phyloP scores from a whole-genome alignment of 495 filamentous ascomycete species.

The Trichocladium antarcticum region DNA sequence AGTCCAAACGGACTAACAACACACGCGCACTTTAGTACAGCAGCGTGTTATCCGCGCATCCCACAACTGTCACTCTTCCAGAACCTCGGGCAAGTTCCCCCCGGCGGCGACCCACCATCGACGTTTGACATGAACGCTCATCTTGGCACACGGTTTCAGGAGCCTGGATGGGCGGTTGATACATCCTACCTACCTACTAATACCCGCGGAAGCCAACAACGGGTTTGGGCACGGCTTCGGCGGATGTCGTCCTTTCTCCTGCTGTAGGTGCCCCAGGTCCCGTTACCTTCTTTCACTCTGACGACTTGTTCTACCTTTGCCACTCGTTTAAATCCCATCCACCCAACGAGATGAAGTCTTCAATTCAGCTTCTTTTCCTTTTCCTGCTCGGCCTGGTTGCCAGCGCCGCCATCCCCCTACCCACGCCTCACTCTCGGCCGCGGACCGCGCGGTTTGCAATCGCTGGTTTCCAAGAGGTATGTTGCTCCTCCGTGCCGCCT shows the following conservation, averaged over 20 bases:
- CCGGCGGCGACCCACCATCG: neutral
- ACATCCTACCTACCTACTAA: too few species aligned
- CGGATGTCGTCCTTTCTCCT: too few species aligned
- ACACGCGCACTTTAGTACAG: too few species aligned
- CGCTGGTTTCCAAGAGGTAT: neutral
- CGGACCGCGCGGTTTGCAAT: neutral
- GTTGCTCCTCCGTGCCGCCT: neutral
- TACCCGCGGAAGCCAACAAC: neutral
- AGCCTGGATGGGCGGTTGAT: neutral
- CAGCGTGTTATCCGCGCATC: too few species aligned
- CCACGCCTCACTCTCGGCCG: neutral
- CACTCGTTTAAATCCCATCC: too few species aligned
- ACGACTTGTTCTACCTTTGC: too few species aligned
- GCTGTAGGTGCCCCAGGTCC: too few species aligned
- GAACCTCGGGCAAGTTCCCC: too few species aligned
- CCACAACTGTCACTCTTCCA: too few species aligned
- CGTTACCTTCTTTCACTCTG: too few species aligned
- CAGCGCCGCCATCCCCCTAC: conserved; percentile 1
- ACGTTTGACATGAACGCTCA: neutral
- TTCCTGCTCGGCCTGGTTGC: conserved; percentile 6
- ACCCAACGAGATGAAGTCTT: neutral
- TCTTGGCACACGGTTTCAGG: neutral
- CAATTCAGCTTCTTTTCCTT: conserved; percentile 1
- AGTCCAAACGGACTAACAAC: neutral
- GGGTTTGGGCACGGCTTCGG: too few species aligned